phyloP scores from a whole-genome alignment of 495 filamentous ascomycete genomes.

The Hypoxylon lenormandii region DNA sequence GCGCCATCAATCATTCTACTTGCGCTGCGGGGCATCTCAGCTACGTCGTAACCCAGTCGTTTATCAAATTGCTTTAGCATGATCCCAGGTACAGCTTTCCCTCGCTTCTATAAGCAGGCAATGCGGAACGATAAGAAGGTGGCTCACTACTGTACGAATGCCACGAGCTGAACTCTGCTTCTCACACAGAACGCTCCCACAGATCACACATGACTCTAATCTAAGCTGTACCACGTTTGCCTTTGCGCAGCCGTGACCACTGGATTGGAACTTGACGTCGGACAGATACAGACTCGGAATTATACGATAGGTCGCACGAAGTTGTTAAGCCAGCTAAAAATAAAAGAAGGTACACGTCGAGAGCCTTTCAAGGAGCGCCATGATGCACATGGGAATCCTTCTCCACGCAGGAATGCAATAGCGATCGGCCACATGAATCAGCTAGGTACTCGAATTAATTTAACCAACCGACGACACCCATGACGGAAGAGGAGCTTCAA shows the following conservation, averaged over 20 bases:
- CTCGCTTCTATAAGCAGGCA: constrained; percentile 5
- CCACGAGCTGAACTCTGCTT: constrained; percentile 12
- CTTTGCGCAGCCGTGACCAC: neutral
- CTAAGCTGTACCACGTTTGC: neutral
- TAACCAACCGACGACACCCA: constrained; percentile 18
- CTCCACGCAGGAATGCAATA: constrained; percentile 11
- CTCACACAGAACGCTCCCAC: constrained; percentile 9
- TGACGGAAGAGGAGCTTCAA: neutral
- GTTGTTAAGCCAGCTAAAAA: constrained; percentile 16
- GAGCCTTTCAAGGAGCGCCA: constrained; percentile 31
- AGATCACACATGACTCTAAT: constrained; percentile 10
- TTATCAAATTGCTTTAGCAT: constrained; percentile 18
- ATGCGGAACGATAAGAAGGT: constrained; percentile 22
- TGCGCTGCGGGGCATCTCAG: neutral
- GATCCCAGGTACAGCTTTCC: constrained; percentile 4
- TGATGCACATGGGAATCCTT: constrained; percentile 9
- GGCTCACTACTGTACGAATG: constrained; percentile 3
- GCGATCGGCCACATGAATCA: constrained; percentile 4
- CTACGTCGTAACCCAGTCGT: constrained; percentile 6
- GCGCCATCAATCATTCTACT: neutral
- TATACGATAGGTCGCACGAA: constrained; percentile 14
- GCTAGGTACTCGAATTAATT: constrained; percentile 12
- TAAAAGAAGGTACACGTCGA: constrained; percentile 1
- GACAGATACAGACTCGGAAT: constrained; percentile 16
- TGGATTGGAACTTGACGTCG: constrained; percentile 19